Conservation (phyloP, 306 rosid genomes). For the Malus fusca region DNA sequence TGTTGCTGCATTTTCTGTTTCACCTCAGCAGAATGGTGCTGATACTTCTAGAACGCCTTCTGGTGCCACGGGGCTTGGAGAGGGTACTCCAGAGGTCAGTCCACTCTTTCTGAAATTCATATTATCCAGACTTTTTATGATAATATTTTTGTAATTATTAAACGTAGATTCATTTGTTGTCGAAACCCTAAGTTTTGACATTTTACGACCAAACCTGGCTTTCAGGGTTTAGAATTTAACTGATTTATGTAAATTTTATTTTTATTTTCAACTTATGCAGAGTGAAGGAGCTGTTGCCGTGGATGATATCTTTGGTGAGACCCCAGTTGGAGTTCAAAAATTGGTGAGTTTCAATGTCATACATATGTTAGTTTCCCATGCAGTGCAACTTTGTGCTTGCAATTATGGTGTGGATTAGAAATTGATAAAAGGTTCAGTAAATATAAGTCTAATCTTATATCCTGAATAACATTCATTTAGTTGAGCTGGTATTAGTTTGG, state of each 20-base stretch:
- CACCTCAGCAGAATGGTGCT: constrained; percentile 54
- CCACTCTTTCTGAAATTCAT: background rate
- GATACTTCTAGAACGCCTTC: constrained; percentile 34
- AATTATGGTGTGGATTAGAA: background rate
- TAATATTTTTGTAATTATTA: background rate
- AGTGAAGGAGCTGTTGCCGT: constrained; percentile 72
- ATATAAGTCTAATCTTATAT: background rate
- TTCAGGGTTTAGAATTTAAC: background rate
- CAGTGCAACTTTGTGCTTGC: background rate
- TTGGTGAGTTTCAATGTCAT: constrained; percentile 36
- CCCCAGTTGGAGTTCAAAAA: constrained; percentile 85
- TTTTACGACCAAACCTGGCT: background rate
- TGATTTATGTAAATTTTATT: constrained; percentile 12
- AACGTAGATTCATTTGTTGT: background rate
- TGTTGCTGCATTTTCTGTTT: constrained; percentile 49
- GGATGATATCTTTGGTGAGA: constrained; percentile 99
- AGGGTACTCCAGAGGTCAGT: constrained; percentile 87
- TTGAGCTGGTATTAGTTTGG: background rate
- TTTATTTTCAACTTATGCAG: constrained; percentile 34
- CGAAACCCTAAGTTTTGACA: background rate
- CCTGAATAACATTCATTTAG: background rate
- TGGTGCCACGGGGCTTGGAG: constrained; percentile 63
- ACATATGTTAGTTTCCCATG: background rate
- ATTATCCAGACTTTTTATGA: background rate
- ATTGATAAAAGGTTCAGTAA: background rate